These are phyloP conservation scores for Alnus glutinosa DNA, from an alignment of 306 rosid species.

Conservation along the genomic window DNA sequence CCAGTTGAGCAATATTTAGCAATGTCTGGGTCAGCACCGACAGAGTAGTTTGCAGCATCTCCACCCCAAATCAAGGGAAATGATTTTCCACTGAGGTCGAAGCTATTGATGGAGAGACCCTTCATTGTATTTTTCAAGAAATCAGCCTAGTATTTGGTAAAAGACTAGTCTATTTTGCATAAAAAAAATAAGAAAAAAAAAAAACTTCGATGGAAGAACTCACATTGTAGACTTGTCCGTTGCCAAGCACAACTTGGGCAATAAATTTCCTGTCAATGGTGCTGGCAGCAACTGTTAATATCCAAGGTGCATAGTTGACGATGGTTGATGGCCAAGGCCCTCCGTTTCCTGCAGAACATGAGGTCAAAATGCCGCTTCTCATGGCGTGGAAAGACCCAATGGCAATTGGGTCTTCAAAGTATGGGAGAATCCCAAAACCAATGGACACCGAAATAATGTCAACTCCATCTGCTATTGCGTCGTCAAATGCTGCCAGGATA, in stretches of 20 bases:
- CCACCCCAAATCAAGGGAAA: slow-evolving; percentile 41
- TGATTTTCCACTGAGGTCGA: slow-evolving; percentile 12
- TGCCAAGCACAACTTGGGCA: slow-evolving; percentile 33
- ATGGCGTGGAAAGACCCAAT: slow-evolving; percentile 39
- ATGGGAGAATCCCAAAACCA: not conserved
- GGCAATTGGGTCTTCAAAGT: slow-evolving; percentile 30
- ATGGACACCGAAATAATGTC: slow-evolving; percentile 33
- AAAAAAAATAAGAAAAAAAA: not conserved
- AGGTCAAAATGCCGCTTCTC: slow-evolving; percentile 29
- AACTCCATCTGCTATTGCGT: slow-evolving; percentile 40
- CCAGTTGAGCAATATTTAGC: slow-evolving; percentile 14
- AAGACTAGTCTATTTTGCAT: not conserved
- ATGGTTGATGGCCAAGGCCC: slow-evolving; percentile 22
- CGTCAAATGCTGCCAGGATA: slow-evolving; percentile 35
- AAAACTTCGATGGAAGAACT: not conserved
- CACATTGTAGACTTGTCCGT: slow-evolving; percentile 21
- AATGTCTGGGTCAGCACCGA: slow-evolving; percentile 7
- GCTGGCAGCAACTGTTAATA: slow-evolving; percentile 34
- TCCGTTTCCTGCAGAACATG: slow-evolving; percentile 37
- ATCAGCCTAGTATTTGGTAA: not conserved
- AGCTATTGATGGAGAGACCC: slow-evolving; percentile 35
- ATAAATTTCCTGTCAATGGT: slow-evolving; percentile 34
- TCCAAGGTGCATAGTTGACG: slow-evolving; percentile 39
- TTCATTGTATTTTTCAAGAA: slow-evolving; percentile 5
- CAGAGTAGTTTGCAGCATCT: slow-evolving; percentile 42